Evolutionary conservation across 305 asterid genomes (phyloP), one percentile per base, ranked within the genome.

Genomic region (Ilex paraguariensis): DNA sequence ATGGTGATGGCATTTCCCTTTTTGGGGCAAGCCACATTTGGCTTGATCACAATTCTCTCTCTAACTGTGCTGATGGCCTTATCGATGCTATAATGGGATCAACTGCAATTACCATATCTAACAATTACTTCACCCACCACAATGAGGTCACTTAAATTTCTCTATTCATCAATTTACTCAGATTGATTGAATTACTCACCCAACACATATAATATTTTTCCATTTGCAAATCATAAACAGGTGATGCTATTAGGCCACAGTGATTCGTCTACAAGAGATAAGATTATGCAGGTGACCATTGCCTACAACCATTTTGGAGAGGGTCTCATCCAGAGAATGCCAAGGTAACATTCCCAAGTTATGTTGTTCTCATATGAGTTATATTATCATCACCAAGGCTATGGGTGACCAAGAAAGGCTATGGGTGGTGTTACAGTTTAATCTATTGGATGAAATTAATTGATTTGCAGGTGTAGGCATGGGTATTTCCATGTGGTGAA

Each of bases 251-350:
- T 89, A 70, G 96, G 96, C 4, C 96, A 89, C 66, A 84, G 86
- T 36, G 95, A 84, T 66, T 62, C 72, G 13, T 76, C 84, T 65
- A 51, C 68, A 0, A 74, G 84, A 62, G 96, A 88, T 59, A 82
- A 68, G 66, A 70, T 57, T 7, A 89, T 88, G 96, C 96, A 88
- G 78, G 96, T 84, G 53, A 88, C 96, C 15, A 77, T 88, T 51
- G 95, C 96, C 6, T 88, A 74, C 76, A 88, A 86, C 77, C 96
- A 88, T 79, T 88, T 88, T 45, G 96, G 91, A 36, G 87, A 78
- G 66, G 91, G 89, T 54, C 66, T 85, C 40, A 66, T 81, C 46
- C 95, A 86, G 69, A 84, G 96, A 73, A 86, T 88, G 95, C 95
- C 96, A 13, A 84, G 96, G 96, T 87, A 70, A 63, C 28, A n/a